These are phyloP conservation scores for Hypoxylon crocopeplum DNA, from an alignment of 495 filamentous ascomycete species.

Conservation along the genomic window DNA sequence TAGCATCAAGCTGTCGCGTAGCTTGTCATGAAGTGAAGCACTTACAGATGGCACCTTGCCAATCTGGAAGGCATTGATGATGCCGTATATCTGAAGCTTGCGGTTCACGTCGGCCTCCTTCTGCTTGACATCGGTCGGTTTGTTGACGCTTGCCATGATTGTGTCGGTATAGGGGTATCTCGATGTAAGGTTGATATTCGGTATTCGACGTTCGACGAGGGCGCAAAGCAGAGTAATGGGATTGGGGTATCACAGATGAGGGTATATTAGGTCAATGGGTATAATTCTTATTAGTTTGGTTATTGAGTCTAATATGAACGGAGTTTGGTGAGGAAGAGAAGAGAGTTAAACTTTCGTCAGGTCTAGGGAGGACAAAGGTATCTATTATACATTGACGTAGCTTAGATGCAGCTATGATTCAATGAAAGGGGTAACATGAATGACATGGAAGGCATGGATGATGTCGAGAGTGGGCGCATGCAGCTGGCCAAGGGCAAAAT, in stretches of 20 bases:
- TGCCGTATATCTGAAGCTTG: slow-evolving; percentile 95
- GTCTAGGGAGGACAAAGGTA: slow-evolving; percentile 19
- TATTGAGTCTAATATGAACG: neutral
- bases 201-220: neutral
- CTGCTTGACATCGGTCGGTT: slow-evolving; percentile 67
- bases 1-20: slow-evolving; percentile 3
- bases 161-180: slow-evolving; percentile 9
- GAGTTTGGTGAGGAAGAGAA: slow-evolving; percentile 6
- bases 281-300: neutral
- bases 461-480: slow-evolving; percentile 23
- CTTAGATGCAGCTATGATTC: slow-evolving; percentile 27
- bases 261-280: slow-evolving; percentile 4
- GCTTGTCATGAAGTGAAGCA: slow-evolving; percentile 13
- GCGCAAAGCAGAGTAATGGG: slow-evolving; percentile 5
- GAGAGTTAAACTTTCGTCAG: neutral
- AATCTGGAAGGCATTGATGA: slow-evolving; percentile 82
- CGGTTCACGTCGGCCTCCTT: slow-evolving; percentile 77
- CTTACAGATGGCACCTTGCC: slow-evolving; percentile 92
- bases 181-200: slow-evolving; percentile 3
- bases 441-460: too few relatives aligned
- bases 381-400: slow-evolving; percentile 37
- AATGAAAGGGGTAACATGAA: slow-evolving; percentile 25
- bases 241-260: slow-evolving; percentile 23
- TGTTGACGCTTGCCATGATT: slow-evolving; percentile 62
- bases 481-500: slow-evolving; percentile 11